phyloP scores from a whole-genome alignment of 148 eudicot genomes.

The Vaccinium myrtillus region DNA sequence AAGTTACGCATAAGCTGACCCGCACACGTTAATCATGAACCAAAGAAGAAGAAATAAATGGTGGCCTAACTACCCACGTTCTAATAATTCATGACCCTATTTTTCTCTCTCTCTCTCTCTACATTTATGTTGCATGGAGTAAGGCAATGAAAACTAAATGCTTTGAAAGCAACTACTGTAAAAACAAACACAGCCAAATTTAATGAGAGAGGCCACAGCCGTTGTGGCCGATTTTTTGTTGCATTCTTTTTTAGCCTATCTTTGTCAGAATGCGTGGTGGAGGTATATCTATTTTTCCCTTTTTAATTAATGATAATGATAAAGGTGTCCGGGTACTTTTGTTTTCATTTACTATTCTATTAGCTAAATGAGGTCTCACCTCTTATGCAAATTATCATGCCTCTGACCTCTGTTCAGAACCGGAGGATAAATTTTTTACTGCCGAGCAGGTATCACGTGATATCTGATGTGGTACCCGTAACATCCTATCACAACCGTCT shows the following conservation, averaged over 20 bases:
- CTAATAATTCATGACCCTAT: neutral
- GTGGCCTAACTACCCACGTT: constrained; percentile 41
- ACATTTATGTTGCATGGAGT: constrained; percentile 20
- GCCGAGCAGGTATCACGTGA: no score
- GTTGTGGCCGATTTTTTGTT: neutral
- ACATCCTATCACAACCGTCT: no score
- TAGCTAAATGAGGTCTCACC: neutral
- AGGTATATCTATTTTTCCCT: neutral
- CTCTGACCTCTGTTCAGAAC: neutral
- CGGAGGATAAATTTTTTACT: neutral
- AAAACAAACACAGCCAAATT: constrained; percentile 5
- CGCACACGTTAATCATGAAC: no score
- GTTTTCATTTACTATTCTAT: no score
- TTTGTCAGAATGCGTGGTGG: constrained; percentile 12
- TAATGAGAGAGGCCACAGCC: neutral
- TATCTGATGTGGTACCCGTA: no score
- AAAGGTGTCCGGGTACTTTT: neutral
- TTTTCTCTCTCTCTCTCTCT: constrained; percentile 7
- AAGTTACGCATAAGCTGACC: neutral
- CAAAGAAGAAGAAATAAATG: constrained; percentile 13
- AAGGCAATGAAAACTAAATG: constrained; percentile 19
- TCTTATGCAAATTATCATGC: neutral
- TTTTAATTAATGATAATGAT: neutral
- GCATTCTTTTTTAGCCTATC: neutral
- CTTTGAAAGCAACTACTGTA: constrained; percentile 15